Evolutionary conservation across 257 asterid genomes (phyloP), one percentile per base, ranked within the genome.

Genomic region (Salvia hispanica): DNA sequence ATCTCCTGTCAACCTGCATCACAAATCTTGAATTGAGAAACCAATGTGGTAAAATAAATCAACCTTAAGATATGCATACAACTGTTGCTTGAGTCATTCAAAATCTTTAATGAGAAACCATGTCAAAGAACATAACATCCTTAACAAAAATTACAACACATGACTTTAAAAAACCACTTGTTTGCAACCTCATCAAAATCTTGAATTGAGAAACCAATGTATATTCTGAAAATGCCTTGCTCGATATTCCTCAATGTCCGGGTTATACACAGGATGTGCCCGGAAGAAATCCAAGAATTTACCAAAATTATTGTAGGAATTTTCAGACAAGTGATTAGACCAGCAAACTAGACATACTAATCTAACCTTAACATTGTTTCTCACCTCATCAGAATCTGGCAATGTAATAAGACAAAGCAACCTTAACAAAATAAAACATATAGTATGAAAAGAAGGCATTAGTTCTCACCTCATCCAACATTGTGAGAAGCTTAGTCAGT

Each of bases 381-480:
- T 40, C 45, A 40, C 45, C 45, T 40, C 45, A 40, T 40, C 45
- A 40, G 8, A 62, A 62, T 34, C 44, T 42, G 48, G 69, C 8
- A 47, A 14, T 25, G 14, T 74, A 33, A 51, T 31, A 40, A 16
- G 9, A 33, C 11, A 48, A 18, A 16, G 51, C 57, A 65, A 65
- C 70, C 56, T 7, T 13, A 31, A 62, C 51, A 10, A 16, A n/a
- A n/a, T 21, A 4, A 9, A 63, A 46, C 21, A 46, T 28, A 33
- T 31, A 4, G 46, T 21, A 4, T 34, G 4, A 1, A 37, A 37
- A 64, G n/a, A 48, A 18, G 31, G 5, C 61, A 45, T 10, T 40
- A 10, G 36, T 13, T 56, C 87, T 78, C 67, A 91, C 98, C 95
- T 87, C 95, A 44, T 87, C 98, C 78, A 85, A 69, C 96, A 92